Evolutionary conservation across 495 filamentous ascomycete species (phyloP), one percentile per base, ranked within the genome.

Genomic region (Articulospora tetracladia): DNA sequence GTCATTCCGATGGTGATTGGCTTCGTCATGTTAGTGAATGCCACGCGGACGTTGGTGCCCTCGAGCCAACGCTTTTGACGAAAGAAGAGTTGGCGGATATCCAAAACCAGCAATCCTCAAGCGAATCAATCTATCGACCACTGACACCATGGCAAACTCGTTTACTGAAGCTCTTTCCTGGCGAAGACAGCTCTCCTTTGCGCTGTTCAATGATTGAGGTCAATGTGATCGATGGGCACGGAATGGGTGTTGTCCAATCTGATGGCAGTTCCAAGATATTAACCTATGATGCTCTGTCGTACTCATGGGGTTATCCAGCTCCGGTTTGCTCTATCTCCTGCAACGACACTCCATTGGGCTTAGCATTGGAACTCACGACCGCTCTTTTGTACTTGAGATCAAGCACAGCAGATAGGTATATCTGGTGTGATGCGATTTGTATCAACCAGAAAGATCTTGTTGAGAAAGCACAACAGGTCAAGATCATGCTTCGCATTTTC

Each of bases 341-440:
- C 51, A 32, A 53, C 30, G 11, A 25, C 7, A 48, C 22, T 10
- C 44, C 44, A n/a, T 20, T 48, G 8, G 17, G 44, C 6, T 34
- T 48, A 20, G 22, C 44, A 23, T 8, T 19, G 7, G 22, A 48
- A 8, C 44, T 48, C 8, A n/a, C 15, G 6, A 48, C 17, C n/a
- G 44, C 44, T 57, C 34, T 58, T n/a, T 28, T 27, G 34, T 20
- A 34, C 11, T 34, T 49, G 25, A 48, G 55, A 49, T 26, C 20
- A 19, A 30, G 36, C 20, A 23, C 36, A 22, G 22, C 20, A n/a
- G 23, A 58, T 20, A 22, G 44, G 12, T 47, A 27, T 20, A 13
- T 67, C 10, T 67, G 53, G 60, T 30, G 41, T n/a, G 57, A 59
- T 54, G 66, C 48, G n/a, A 25, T 66, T 20, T 55, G 53, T 58